phyloP scores from a whole-genome alignment of 2,329 filamentous ascomycete genomes.

The Fusarium pseudograminearum region DNA sequence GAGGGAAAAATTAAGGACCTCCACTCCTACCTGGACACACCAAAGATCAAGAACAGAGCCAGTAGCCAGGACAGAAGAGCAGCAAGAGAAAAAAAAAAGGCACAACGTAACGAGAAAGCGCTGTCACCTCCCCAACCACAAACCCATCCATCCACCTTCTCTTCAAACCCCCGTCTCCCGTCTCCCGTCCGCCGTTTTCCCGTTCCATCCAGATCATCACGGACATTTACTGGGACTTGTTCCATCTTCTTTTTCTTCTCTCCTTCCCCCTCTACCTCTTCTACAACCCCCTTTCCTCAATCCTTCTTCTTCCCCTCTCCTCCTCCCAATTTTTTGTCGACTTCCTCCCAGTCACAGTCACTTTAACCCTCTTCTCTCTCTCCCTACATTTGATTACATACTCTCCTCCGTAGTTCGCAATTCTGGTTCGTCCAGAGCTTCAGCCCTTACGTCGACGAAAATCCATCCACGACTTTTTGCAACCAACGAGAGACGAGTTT shows the following conservation, averaged over 20 bases:
- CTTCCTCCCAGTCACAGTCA: background rate
- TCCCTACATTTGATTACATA: constrained; percentile 27
- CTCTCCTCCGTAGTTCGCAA: constrained; percentile 22
- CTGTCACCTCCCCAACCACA: constrained; percentile 48
- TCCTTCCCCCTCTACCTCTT: constrained; percentile 24
- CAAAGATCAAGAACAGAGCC: constrained; percentile 14
- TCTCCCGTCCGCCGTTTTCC: constrained; percentile 46
- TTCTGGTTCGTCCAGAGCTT: constrained; percentile 32
- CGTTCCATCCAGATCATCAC: constrained; percentile 47
- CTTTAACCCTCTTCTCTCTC: constrained; percentile 10
- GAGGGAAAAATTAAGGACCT: constrained; percentile 41
- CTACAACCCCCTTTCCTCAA: constrained; percentile 35
- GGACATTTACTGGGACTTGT: constrained; percentile 42
- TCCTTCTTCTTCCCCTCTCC: constrained; percentile 19
- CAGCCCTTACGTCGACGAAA: constrained; percentile 38
- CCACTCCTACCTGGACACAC: constrained; percentile 27
- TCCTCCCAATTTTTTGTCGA: constrained; percentile 29
- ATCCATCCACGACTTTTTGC: constrained; percentile 28
- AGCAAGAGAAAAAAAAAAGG: background rate
- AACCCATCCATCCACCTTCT: constrained; percentile 28
- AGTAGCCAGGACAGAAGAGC: constrained; percentile 21
- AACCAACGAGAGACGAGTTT: constrained; percentile 33
- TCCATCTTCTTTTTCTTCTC: constrained; percentile 36
- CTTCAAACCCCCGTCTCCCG: constrained; percentile 39
- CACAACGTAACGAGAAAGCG: constrained; percentile 43